phyloP scores from a whole-genome alignment of 345 rosid species.

The Microcos paniculata region DNA sequence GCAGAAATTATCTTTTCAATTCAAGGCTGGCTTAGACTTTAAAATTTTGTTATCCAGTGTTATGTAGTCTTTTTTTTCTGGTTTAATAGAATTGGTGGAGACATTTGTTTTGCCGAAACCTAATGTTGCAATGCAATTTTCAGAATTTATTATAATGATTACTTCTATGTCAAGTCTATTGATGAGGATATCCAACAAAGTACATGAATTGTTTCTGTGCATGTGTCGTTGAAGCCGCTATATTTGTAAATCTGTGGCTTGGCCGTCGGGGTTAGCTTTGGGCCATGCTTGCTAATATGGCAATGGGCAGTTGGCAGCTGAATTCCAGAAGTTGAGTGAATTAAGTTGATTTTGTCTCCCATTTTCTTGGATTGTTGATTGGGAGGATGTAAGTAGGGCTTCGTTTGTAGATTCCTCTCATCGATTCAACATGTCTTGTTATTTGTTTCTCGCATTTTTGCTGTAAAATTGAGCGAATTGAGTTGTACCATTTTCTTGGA shows the following conservation, averaged over 20 bases:
- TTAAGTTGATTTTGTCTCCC: neutral
- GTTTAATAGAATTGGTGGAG: constrained; percentile 13
- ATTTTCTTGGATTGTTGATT: neutral
- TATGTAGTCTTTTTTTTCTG: neutral
- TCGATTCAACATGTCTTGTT: too few relatives aligned
- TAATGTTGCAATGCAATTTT: neutral
- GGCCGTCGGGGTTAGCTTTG: neutral
- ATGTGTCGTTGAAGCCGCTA: too few relatives aligned
- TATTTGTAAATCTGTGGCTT: too few relatives aligned
- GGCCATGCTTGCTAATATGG: too few relatives aligned
- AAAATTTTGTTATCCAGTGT: neutral
- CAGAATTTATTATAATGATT: neutral
- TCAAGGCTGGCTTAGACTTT: neutral
- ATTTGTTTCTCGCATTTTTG: too few relatives aligned
- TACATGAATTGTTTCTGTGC: neutral
- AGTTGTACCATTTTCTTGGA: too few relatives aligned
- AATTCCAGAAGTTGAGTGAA: neutral
- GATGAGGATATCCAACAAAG: neutral
- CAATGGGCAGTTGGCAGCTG: neutral
- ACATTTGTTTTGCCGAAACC: neutral
- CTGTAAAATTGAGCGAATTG: too few relatives aligned
- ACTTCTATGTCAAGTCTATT: neutral
- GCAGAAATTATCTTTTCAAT: neutral
- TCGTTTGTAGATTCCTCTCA: too few relatives aligned
- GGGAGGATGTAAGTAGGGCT: too few relatives aligned